Evolutionary conservation across 2,329 filamentous ascomycete species (phyloP), one percentile per base, ranked within the genome.

Genomic region (Fonsecaea monophora): DNA sequence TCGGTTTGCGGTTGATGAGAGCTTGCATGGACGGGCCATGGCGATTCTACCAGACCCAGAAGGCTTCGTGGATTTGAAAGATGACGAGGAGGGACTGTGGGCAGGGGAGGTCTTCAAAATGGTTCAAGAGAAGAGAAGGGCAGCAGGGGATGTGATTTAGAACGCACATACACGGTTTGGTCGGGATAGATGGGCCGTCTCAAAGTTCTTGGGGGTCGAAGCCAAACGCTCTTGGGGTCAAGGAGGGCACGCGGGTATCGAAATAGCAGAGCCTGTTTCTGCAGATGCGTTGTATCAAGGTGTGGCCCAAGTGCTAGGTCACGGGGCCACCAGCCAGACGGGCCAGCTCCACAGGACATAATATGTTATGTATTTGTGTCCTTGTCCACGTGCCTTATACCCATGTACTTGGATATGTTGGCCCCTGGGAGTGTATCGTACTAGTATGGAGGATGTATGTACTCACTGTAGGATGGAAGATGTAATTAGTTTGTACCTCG

Each of bases 21-120:
- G n/a, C 25, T 18, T 66, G 5, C 58, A 66, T 57, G 64, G 64
- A 13, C 37, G 53, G 13, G 53, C 42, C 4, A 12, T 55, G 15
- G 32, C 38, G 21, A 42, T 66, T 9, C 12, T 58, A 12, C 67
- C 60, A n/a, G 40, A 37, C 12, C 53, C 53, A 5, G 30, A 60
- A 9, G 38, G 54, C 12, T 30, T 48, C 25, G 35, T 62, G 3
- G 63, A 68, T 42, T 13, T 65, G n/a, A 35, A 42, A 15, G 66
- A 57, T 30, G 55, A 66, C 18, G 58, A 62, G 38, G 64, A 62
- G 9, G 64, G 57, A 18, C 1, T 62, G 53, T 66, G 57, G 57
- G 64, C 45, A 8, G 53, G 58, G 3, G 18, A 58, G 25, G 58
- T 53, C 2, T 56, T 66, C 42, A 58, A 58, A 25, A 40, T 42